Conservation (phyloP, 257 asterid species). For the Solanum tarijense region DNA sequence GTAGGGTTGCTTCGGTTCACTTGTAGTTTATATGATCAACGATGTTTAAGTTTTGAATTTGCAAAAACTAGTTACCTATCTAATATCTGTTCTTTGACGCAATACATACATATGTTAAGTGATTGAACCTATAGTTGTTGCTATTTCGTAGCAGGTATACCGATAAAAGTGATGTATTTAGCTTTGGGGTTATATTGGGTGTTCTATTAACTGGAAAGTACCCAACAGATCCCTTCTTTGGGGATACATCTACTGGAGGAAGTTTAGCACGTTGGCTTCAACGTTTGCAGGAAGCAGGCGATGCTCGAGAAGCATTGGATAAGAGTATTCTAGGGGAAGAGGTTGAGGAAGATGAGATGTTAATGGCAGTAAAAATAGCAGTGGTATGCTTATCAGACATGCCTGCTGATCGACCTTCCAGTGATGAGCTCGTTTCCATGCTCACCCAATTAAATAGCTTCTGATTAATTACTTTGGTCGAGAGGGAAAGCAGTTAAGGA, state of each 20-base stretch:
- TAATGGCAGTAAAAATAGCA: conserved; percentile 80
- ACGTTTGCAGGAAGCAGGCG: conserved; percentile 73
- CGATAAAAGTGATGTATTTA: conserved; percentile 84
- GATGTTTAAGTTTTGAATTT: neutral
- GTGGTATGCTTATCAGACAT: conserved; percentile 75
- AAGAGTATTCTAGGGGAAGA: conserved; percentile 70
- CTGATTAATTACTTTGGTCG: conserved; percentile 12
- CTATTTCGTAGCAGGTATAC: conserved; percentile 41
- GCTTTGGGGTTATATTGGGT: conserved; percentile 83
- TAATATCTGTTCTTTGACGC: neutral
- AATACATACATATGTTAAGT: neutral
- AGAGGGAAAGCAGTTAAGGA: neutral
- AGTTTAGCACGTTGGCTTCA: conserved; percentile 81
- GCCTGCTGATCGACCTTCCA: conserved; percentile 92
- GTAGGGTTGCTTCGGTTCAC: neutral
- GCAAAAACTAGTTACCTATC: neutral
- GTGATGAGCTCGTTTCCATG: conserved; percentile 91
- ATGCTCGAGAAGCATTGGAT: conserved; percentile 72
- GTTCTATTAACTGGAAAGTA: conserved; percentile 65
- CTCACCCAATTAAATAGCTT: conserved; percentile 84
- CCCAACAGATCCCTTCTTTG: conserved; percentile 60
- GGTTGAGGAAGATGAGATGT: conserved; percentile 81
- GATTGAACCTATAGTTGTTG: neutral
- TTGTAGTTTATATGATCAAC: neutral
- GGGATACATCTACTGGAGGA: conserved; percentile 47